Evolutionary conservation across 352 stramenopile species (phyloP).

Genomic region (Plasmopara viticola): DNA sequence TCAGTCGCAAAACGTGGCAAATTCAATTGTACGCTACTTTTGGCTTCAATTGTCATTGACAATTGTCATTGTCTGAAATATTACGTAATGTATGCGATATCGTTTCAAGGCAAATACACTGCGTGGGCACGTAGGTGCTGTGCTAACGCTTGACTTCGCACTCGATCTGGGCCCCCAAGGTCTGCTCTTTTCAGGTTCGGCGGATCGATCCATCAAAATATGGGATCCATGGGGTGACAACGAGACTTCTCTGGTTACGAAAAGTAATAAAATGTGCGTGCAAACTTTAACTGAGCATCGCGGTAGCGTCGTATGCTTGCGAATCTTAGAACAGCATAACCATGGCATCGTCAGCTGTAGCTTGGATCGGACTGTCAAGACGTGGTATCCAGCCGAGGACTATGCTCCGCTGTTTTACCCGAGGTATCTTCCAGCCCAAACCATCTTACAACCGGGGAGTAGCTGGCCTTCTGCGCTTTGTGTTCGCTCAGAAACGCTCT

Average conservation of each 20-base stretch:
- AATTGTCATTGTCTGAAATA: background rate
- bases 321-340: slow-evolving; percentile 37
- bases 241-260: slow-evolving; percentile 30
- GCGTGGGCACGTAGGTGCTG: slow-evolving; percentile 44
- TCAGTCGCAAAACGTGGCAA: slow-evolving; percentile 36
- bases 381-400: slow-evolving; percentile 53
- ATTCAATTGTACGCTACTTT: slow-evolving; percentile 28
- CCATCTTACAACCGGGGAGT: slow-evolving; percentile 41
- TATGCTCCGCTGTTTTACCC: slow-evolving; percentile 60
- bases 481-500: slow-evolving; percentile 43
- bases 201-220: slow-evolving; percentile 60
- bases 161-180: slow-evolving; percentile 36
- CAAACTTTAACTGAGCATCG: slow-evolving; percentile 58
- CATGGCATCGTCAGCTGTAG: slow-evolving; percentile 63
- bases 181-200: slow-evolving; percentile 57
- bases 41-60: background rate
- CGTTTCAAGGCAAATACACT: slow-evolving; percentile 33
- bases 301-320: slow-evolving; percentile 45
- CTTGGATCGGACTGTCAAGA: slow-evolving; percentile 58
- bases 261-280: slow-evolving; percentile 31
- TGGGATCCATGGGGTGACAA: slow-evolving; percentile 58
- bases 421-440: slow-evolving; percentile 57
- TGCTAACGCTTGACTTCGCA: slow-evolving; percentile 45
- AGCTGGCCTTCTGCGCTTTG: slow-evolving; percentile 56
- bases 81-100: background rate